These are phyloP conservation scores for Stagonosporopsis tanaceti DNA, from an alignment of 2,329 filamentous ascomycete genomes.

Conservation along the genomic window DNA sequence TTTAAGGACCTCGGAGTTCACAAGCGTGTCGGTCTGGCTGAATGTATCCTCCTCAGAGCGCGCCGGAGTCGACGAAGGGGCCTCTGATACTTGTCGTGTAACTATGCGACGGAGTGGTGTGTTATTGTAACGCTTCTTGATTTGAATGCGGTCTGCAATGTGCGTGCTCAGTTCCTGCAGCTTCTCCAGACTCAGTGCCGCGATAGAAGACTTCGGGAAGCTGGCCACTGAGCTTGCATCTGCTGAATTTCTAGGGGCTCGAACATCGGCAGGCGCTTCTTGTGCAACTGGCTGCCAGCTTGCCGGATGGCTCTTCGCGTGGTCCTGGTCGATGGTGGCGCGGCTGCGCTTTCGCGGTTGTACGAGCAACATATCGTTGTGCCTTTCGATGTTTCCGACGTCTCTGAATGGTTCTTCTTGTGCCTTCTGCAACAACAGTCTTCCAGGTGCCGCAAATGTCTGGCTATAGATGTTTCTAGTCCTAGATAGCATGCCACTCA, in stretches of 20 bases:
- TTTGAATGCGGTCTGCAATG: slow-evolving; percentile 8
- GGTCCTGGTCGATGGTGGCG: slow-evolving; percentile 3
- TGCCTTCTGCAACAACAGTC: not conserved
- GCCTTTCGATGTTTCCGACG: not conserved
- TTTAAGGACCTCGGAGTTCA: not conserved
- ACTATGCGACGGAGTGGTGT: slow-evolving; percentile 17
- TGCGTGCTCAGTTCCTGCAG: slow-evolving; percentile 3
- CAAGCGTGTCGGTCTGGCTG: slow-evolving; percentile 10
- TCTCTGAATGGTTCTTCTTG: not conserved
- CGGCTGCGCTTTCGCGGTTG: slow-evolving; percentile 8
- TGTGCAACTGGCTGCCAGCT: slow-evolving; percentile 1
- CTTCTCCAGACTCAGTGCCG: slow-evolving; percentile 7
- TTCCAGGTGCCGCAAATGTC: slow-evolving; percentile 7
- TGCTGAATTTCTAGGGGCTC: not conserved
- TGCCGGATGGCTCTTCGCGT: slow-evolving; percentile 1
- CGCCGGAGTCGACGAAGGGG: no score
- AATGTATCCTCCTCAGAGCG: not conserved
- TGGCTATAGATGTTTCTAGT: slow-evolving; percentile 5
- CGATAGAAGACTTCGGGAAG: not conserved
- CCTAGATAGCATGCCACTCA: slow-evolving; percentile 15
- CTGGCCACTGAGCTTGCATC: not conserved
- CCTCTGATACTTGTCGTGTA: not conserved
- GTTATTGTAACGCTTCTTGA: slow-evolving; percentile 14
- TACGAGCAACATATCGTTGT: slow-evolving; percentile 5
- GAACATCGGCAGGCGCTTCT: not conserved